Conservation (phyloP, 2,329 filamentous ascomycete genomes). For the Calonectria leucothoes region DNA sequence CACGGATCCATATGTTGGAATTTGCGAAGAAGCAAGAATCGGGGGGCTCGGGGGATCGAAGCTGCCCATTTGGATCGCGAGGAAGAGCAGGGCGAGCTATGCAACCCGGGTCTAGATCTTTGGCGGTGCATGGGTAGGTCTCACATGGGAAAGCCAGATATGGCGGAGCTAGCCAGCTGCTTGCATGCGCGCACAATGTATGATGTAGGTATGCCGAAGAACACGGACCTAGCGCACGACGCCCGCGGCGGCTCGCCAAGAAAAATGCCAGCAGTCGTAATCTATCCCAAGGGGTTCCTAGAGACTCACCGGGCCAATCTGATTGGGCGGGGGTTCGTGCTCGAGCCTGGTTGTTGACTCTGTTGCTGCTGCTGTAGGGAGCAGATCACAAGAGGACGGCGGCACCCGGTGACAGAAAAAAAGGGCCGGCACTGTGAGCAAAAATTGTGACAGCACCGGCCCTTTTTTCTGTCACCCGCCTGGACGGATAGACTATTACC, state of each 20-base stretch:
- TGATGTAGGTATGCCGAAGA: background rate
- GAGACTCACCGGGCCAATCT: conserved; percentile 2
- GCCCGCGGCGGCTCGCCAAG: background rate
- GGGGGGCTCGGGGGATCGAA: background rate
- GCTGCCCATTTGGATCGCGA: conserved; percentile 1
- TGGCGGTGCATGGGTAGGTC: background rate
- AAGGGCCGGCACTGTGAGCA: too few species aligned
- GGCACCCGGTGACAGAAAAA: too few species aligned
- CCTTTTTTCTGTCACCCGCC: too few species aligned
- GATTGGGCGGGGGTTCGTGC: background rate
- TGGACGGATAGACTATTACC: conserved; percentile 4
- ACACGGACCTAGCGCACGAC: background rate
- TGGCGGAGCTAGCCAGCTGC: background rate
- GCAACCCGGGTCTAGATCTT: background rate
- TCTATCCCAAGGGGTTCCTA: background rate
- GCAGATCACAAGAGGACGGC: background rate
- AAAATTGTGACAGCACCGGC: too few species aligned
- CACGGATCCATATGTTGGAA: background rate
- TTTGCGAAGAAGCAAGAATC: background rate
- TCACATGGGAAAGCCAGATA: conserved; percentile 5
- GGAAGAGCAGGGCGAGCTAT: background rate
- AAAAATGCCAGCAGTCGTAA: background rate
- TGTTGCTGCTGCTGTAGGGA: background rate
- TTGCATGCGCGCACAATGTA: background rate
- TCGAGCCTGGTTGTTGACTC: background rate